phyloP scores from a whole-genome alignment of 164 flowering plant species.

The Vitis cinerea region DNA sequence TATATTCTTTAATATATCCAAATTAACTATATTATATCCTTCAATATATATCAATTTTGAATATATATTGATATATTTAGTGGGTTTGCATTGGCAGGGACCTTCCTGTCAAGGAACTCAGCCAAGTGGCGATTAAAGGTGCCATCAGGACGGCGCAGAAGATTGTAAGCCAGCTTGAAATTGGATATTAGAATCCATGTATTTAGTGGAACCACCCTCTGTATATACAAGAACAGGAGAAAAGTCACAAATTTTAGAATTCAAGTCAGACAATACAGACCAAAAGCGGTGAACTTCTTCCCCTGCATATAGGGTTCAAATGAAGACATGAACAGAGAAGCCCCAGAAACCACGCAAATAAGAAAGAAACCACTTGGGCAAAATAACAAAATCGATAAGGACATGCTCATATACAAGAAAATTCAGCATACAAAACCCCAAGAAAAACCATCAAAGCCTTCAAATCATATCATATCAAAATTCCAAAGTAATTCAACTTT shows the following conservation, averaged over 20 bases:
- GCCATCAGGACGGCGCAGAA: constrained; percentile 65
- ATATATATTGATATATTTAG: no score
- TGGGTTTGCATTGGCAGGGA: constrained; percentile 42
- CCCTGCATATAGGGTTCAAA: no score
- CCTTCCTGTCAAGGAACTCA: constrained; percentile 59
- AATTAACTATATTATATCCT: no score
- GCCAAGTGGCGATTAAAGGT: constrained; percentile 60
- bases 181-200: constrained; percentile 55
- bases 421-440: not conserved
- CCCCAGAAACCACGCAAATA: no score
- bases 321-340: no score
- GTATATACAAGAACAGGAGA: not conserved
- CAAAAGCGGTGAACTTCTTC: not conserved
- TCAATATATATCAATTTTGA: no score
- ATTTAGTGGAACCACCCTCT: constrained; percentile 57
- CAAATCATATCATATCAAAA: no score
- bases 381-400: not conserved
- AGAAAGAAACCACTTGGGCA: no score
- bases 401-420: not conserved
- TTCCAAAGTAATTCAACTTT: no score
- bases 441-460: no score
- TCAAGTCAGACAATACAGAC: not conserved
- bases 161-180: constrained; percentile 54
- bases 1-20: no score
- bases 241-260: not conserved